Evolutionary conservation across 2,329 filamentous ascomycete genomes (phyloP), one percentile per base, ranked within the genome.

Genomic region (Trichoderma sp.): DNA sequence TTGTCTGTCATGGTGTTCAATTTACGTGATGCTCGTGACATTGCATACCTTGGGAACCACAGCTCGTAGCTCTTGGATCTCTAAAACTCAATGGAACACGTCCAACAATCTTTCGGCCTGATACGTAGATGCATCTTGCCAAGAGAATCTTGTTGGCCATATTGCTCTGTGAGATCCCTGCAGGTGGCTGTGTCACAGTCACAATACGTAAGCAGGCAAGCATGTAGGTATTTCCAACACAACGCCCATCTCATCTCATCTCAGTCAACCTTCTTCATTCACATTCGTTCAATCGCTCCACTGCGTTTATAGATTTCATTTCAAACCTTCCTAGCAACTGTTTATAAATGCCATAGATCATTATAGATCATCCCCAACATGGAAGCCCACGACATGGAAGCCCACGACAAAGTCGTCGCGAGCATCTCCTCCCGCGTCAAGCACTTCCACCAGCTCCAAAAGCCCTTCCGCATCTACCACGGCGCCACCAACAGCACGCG

Each of bases 401-500:
- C 75, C 21, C 83, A 85, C 71, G 71, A 80, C 24, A 70, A 72
- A 3, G 76, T 78, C 9, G 81, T 85, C n/a, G 67, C 73, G 19
- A 70, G 72, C 61, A 78, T 85, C 54, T 77, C 82, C 0, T 71
- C 74, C 39, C 75, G 79, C 24, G 76, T 85, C 39, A 74, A 75
- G 65, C 71, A 78, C 5, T 84, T 85, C 69, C 73, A 81, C 60
- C 71, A 75, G 3, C 73, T 70, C 7, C 74, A 78, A 65, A 74
- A 79, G 72, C 84, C 88, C 2, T 93, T 91, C 76, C 83, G 89
- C n/a, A 88, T 93, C 72, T 90, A 87, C 70, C 90, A 93, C 76
- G 90, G 90, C 67, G 87, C 88, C 0, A 92, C 90, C 28, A 92
- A 91, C 78, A 91, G 87, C 75, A 93, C 90, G 44, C 87, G 90